phyloP scores from a whole-genome alignment of 1,284 basidiomycete genomes.

The Rhodotorula sp. region DNA sequence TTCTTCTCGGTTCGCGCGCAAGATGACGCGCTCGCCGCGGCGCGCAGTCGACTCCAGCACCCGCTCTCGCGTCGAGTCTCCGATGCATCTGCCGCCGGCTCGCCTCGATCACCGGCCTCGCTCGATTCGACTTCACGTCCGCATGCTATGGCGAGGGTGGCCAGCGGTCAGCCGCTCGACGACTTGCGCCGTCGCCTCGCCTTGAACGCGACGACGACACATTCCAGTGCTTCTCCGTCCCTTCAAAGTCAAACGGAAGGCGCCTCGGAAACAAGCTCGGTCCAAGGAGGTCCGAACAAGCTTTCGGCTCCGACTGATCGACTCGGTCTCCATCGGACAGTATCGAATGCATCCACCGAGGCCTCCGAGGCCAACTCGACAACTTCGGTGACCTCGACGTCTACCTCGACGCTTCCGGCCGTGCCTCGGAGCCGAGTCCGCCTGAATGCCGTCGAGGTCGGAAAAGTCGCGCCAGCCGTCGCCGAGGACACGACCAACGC shows the following conservation, averaged over 20 bases:
- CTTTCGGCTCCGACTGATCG: constrained; percentile 8
- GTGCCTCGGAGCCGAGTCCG: constrained; percentile 36
- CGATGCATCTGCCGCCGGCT: constrained; percentile 3
- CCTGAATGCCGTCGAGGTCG: constrained; percentile 40
- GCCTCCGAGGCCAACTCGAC: constrained; percentile 18
- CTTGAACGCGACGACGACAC: not conserved
- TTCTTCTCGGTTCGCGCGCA: constrained; percentile 64
- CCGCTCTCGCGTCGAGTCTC: constrained; percentile 7
- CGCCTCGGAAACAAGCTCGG: not conserved
- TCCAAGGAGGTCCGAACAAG: not conserved
- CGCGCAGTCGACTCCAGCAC: not conserved
- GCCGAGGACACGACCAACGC: constrained; percentile 41
- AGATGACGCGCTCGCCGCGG: constrained; percentile 18
- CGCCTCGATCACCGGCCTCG: constrained; percentile 9
- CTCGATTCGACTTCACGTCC: not conserved
- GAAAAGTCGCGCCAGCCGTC: constrained; percentile 38
- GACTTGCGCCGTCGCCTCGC: constrained; percentile 3
- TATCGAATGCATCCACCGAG: constrained; percentile 31
- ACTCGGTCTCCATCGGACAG: constrained; percentile 26
- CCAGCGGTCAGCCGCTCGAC: constrained; percentile 2
- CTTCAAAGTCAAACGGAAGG: not conserved
- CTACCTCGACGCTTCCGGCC: not conserved
- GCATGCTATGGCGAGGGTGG: not conserved
- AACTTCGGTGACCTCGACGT: constrained; percentile 8
- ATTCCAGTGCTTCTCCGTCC: not conserved